These are phyloP conservation scores for Buxus sempervirens DNA, from an alignment of 164 flowering plant genomes.

Conservation along the genomic window DNA sequence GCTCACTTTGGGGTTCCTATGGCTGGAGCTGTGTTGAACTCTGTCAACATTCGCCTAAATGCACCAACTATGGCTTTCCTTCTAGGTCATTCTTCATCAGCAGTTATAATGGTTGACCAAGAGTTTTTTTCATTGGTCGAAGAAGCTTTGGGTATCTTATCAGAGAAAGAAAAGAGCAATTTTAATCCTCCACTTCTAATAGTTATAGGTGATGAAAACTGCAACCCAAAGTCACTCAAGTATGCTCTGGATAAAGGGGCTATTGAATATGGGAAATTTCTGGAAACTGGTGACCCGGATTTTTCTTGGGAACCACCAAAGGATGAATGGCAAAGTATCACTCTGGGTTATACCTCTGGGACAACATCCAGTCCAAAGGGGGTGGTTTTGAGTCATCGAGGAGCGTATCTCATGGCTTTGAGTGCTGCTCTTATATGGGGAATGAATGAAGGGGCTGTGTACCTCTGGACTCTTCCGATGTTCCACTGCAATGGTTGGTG, in stretches of 20 bases:
- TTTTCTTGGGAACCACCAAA: constrained; percentile 82
- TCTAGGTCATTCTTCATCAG: constrained; percentile 63
- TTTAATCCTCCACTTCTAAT: constrained; percentile 61
- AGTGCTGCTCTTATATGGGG: constrained; percentile 69
- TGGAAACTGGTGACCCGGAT: constrained; percentile 75
- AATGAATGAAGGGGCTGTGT: constrained; percentile 78
- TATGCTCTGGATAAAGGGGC: constrained; percentile 67
- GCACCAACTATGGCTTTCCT: constrained; percentile 82
- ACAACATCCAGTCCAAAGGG: constrained; percentile 97
- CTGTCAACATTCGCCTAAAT: constrained; percentile 81
- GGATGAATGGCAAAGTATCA: constrained; percentile 98
- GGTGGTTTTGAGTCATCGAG: constrained; percentile 81
- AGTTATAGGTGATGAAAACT: constrained; percentile 72
- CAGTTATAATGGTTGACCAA: constrained; percentile 87
- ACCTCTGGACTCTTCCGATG: constrained; percentile 97
- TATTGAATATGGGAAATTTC: constrained; percentile 76
- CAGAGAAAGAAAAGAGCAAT: constrained; percentile 32
- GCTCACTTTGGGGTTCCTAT: constrained; percentile 97
- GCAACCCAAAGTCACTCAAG: constrained; percentile 48
- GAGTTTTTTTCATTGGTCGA: constrained; percentile 79
- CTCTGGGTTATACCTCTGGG: constrained; percentile 94
- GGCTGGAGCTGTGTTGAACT: constrained; percentile 88
- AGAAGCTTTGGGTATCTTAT: constrained; percentile 62
- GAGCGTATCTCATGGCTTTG: constrained; percentile 84
- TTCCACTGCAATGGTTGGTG: constrained; percentile 99